These are phyloP conservation scores for Fusarium sp. DNA, from an alignment of 2,329 filamentous ascomycete species.

Conservation along the genomic window DNA sequence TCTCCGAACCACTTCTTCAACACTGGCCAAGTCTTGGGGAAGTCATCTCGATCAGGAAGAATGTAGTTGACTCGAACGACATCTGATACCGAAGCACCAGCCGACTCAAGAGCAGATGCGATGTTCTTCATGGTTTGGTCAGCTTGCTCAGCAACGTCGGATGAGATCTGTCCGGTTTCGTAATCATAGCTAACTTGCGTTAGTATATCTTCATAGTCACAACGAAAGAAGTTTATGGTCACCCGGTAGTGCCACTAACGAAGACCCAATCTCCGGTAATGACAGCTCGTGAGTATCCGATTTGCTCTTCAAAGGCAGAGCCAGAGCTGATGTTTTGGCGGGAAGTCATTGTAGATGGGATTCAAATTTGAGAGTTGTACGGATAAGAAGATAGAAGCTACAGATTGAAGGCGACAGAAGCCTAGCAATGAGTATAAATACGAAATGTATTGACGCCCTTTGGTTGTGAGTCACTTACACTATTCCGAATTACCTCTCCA, in stretches of 20 bases:
- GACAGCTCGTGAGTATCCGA: constrained; percentile 66
- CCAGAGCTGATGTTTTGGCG: constrained; percentile 60
- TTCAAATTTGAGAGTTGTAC: not conserved
- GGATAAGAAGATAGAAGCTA: not conserved
- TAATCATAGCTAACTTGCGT: constrained; percentile 61
- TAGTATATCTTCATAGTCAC: not conserved
- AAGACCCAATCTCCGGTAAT: constrained; percentile 63
- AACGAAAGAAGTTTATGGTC: not conserved
- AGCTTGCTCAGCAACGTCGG: constrained; percentile 59
- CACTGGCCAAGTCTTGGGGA: constrained; percentile 61
- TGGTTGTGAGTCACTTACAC: constrained; percentile 28
- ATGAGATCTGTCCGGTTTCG: constrained; percentile 57
- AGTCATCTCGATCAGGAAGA: constrained; percentile 60
- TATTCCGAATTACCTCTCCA: not conserved
- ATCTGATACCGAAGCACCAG: constrained; percentile 57
- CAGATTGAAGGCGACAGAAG: not conserved
- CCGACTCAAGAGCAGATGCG: constrained; percentile 56
- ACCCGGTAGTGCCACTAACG: constrained; percentile 67
- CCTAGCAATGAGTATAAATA: not conserved
- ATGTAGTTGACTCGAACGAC: constrained; percentile 65
- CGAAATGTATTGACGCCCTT: not conserved
- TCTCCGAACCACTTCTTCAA: constrained; percentile 61
- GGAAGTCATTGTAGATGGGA: constrained; percentile 43
- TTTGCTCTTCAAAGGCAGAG: constrained; percentile 63
- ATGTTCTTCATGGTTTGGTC: constrained; percentile 63